Evolutionary conservation across 495 filamentous ascomycete species (phyloP).

Genomic region (Lophiotrema nucula): DNA sequence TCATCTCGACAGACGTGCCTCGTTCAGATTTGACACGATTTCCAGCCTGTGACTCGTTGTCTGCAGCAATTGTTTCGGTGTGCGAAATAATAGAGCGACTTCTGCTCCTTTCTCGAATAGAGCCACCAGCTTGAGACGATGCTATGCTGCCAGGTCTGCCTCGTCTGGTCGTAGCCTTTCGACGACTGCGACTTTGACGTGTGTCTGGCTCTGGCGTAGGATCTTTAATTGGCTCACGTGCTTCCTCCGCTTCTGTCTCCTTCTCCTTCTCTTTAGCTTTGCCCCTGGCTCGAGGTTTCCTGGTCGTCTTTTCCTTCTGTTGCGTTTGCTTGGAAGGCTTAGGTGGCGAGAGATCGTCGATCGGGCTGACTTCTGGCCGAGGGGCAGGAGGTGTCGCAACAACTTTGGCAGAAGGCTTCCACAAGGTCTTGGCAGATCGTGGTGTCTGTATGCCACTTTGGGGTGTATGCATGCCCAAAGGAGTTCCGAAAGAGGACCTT

Average conservation of each 20-base stretch:
- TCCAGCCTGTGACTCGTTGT: conserved; percentile 44
- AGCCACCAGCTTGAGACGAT: conserved; percentile 47
- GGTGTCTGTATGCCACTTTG: conserved; percentile 11
- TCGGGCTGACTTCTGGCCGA: conserved; percentile 7
- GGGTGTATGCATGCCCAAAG: conserved; percentile 16
- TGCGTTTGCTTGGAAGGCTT: conserved; percentile 4
- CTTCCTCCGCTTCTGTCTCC: conserved; percentile 1
- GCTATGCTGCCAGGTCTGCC: conserved; percentile 53
- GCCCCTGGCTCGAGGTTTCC: conserved; percentile 14
- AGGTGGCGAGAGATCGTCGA: conserved; percentile 10
- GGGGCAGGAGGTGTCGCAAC: background rate
- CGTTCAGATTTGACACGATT: conserved; percentile 67
- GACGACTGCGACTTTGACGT: conserved; percentile 11
- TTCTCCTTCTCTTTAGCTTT: conserved; percentile 23
- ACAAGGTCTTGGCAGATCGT: conserved; percentile 21
- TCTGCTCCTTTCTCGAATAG: conserved; percentile 46
- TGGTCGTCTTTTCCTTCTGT: conserved; percentile 6
- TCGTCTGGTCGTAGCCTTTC: conserved; percentile 15
- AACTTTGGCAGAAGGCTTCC: conserved; percentile 15
- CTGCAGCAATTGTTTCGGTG: conserved; percentile 54
- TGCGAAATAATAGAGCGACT: conserved; percentile 60
- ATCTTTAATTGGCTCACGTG: conserved; percentile 10
- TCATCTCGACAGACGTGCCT: conserved; percentile 52
- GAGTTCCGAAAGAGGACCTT: conserved; percentile 13
- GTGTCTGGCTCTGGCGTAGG: conserved; percentile 16